Conservation (phyloP, 202 grass and related monocot genomes). For the Panicum hallii region DNA sequence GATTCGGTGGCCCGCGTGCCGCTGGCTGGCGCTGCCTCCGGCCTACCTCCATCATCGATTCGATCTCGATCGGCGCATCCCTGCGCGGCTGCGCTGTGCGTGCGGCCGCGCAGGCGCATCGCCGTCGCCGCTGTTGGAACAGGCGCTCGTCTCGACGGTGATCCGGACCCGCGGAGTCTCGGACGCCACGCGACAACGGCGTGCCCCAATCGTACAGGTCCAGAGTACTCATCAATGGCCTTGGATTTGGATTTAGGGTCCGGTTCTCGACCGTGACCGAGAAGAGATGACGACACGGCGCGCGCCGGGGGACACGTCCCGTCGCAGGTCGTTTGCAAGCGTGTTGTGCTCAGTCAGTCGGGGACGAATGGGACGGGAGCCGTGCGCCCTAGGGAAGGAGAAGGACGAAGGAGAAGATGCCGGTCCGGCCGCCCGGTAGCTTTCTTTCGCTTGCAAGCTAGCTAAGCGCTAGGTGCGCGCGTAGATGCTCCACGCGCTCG, state of each 20-base stretch:
- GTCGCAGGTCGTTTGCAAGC: not conserved
- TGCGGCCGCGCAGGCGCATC: too few relatives aligned
- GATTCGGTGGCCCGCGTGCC: conserved; percentile 32
- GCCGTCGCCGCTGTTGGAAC: not conserved
- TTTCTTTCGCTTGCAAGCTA: conserved; percentile 31
- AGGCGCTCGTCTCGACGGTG: not conserved
- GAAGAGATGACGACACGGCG: not conserved
- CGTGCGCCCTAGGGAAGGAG: conserved; percentile 32
- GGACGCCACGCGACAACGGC: not conserved
- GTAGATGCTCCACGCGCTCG: not conserved
- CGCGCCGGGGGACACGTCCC: not conserved
- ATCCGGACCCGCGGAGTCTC: not conserved
- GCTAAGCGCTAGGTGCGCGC: not conserved
- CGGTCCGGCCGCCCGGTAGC: not conserved
- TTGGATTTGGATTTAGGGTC: not conserved
- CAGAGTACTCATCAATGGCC: not conserved
- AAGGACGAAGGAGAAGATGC: conserved; percentile 20
- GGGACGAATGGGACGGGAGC: conserved; percentile 31
- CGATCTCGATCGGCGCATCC: not conserved
- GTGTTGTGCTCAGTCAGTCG: not conserved
- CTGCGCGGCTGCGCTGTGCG: too few relatives aligned
- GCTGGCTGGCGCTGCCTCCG: not conserved
- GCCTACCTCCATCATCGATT: not conserved
- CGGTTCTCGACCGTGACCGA: not conserved
- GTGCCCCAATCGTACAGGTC: not conserved